These are phyloP conservation scores for Saccharomyces hybrid DNA, from an alignment of 1,139 yeast genomes.

Conservation along the genomic window DNA sequence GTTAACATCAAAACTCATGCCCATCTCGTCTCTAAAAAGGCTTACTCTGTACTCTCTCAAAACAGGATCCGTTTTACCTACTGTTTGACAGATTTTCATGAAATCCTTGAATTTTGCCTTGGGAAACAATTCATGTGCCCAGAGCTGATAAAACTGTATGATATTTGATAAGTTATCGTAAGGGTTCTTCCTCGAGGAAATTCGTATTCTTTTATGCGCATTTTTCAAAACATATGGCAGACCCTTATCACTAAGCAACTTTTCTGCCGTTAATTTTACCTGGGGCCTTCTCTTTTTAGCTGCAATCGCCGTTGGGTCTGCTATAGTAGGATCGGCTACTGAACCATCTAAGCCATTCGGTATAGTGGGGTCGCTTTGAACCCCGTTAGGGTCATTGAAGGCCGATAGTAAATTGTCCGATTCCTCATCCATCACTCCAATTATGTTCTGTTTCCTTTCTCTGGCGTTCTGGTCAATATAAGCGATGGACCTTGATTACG, in stretches of 20 bases:
- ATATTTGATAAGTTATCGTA: conserved; percentile 42
- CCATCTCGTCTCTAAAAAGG: conserved; percentile 24
- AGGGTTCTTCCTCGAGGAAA: conserved; percentile 36
- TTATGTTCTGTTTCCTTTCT: not conserved
- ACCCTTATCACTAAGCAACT: conserved; percentile 43
- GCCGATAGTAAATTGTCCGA: not conserved
- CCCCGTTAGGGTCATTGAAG: not conserved
- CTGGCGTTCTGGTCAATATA: not conserved
- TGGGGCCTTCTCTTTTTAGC: conserved; percentile 21
- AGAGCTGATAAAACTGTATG: conserved; percentile 63
- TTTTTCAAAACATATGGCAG: conserved; percentile 42
- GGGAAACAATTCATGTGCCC: conserved; percentile 80
- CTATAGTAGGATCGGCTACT: conserved; percentile 3
- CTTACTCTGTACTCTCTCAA: conserved; percentile 25
- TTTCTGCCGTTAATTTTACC: conserved; percentile 42
- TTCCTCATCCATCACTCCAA: conserved; percentile 3
- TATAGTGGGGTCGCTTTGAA: not conserved
- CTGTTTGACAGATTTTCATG: conserved; percentile 24
- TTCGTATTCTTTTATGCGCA: conserved; percentile 36
- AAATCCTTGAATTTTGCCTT: conserved; percentile 69
- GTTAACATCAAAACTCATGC: not conserved
- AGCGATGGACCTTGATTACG: not conserved
- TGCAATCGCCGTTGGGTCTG: conserved; percentile 20
- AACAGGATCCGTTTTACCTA: conserved; percentile 25
- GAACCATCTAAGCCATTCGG: conserved; percentile 9